phyloP scores from a whole-genome alignment of 2,329 filamentous ascomycete genomes.

The Thielaviopsis ethacetica region DNA sequence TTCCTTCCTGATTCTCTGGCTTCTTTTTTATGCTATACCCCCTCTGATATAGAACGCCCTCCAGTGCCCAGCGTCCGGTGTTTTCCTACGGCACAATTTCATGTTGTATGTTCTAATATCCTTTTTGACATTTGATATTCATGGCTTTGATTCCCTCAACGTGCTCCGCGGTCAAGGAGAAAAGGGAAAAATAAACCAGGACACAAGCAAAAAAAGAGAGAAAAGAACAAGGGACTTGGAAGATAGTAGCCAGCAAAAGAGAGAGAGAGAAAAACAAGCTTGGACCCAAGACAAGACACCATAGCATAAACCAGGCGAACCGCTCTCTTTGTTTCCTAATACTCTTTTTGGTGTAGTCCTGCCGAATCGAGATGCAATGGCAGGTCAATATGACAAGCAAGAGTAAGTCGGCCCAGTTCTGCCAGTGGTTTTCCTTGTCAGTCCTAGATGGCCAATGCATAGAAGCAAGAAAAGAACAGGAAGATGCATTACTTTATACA shows the following conservation, averaged over 20 bases:
- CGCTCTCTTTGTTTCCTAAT: background rate
- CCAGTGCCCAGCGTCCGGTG: background rate
- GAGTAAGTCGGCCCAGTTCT: background rate
- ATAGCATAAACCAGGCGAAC: background rate
- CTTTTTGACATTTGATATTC: background rate
- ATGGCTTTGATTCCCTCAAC: background rate
- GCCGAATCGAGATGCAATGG: background rate
- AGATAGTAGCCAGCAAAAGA: background rate
- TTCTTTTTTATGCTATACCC: background rate
- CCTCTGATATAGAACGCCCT: no score
- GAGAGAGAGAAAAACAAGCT: background rate
- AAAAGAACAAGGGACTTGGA: background rate
- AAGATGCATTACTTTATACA: background rate
- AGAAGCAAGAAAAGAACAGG: background rate
- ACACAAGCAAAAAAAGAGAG: background rate
- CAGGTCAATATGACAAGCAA: background rate
- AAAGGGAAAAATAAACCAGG: background rate
- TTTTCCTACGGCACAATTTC: background rate
- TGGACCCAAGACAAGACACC: background rate
- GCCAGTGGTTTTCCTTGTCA: background rate
- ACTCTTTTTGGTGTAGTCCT: background rate
- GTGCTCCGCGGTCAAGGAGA: no score
- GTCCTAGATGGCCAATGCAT: background rate
- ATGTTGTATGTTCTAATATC: background rate
- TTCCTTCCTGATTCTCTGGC: background rate